phyloP scores from a whole-genome alignment of 176 grass and related monocot species.

The Hsuehochloa calcarea region DNA sequence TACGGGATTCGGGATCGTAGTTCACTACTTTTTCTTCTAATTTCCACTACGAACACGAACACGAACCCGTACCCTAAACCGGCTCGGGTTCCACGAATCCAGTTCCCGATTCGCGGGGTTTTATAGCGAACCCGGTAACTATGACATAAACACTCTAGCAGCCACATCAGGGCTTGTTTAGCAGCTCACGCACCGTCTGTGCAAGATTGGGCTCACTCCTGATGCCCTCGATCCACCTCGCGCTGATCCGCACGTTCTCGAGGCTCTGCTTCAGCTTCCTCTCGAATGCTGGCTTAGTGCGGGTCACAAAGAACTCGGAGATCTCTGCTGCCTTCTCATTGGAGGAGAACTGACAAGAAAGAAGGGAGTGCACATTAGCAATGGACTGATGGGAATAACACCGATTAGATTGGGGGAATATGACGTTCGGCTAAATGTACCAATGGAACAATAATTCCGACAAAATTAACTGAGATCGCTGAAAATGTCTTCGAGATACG shows the following conservation, averaged over 20 bases:
- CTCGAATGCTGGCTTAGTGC: slow-evolving; percentile 47
- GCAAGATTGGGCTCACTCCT: slow-evolving; percentile 49
- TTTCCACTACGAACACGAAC: no score
- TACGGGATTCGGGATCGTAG: no score
- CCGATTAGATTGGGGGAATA: neutral
- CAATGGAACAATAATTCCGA: slow-evolving; percentile 39
- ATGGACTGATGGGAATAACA: neutral
- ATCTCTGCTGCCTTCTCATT: slow-evolving; percentile 63
- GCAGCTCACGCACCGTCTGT: slow-evolving; percentile 46
- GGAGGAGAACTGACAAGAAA: slow-evolving; percentile 61
- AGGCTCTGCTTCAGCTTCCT: slow-evolving; percentile 74
- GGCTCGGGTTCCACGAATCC: no score
- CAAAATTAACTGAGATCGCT: slow-evolving; percentile 29
- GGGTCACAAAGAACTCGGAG: slow-evolving; percentile 58
- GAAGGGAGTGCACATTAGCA: neutral
- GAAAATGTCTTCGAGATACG: slow-evolving; percentile 55
- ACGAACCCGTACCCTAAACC: no score
- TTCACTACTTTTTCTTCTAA: no score
- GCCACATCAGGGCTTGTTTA: slow-evolving; percentile 21
- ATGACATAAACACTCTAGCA: neutral
- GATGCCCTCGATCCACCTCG: slow-evolving; percentile 63
- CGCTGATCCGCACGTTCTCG: slow-evolving; percentile 53
- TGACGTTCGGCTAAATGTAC: slow-evolving; percentile 21
- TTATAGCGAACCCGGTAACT: no score
- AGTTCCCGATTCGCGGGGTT: no score